phyloP scores from a whole-genome alignment of 257 asterid genomes.

The Gentiana straminea region DNA sequence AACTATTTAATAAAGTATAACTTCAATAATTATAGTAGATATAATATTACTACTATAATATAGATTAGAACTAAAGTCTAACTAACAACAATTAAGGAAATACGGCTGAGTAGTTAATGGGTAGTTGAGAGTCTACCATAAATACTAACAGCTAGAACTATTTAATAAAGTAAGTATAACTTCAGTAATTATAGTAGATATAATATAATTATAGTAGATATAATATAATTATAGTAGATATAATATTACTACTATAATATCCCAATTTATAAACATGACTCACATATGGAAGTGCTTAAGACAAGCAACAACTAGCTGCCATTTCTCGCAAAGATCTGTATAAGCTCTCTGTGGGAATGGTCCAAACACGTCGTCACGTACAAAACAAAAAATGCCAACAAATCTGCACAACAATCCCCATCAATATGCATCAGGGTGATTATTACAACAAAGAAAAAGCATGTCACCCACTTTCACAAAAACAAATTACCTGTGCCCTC shows the following conservation, averaged over 20 bases:
- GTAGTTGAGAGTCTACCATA: too few species aligned
- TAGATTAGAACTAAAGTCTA: neutral
- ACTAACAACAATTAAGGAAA: too few species aligned
- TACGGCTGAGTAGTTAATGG: too few species aligned
- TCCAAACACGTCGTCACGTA: slow-evolving; percentile 86
- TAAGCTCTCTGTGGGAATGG: slow-evolving; percentile 98
- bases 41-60: neutral
- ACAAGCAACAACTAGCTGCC: slow-evolving; percentile 87
- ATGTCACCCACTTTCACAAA: neutral
- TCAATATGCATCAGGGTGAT: too few species aligned
- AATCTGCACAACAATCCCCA: slow-evolving; percentile 42
- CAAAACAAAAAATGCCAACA: slow-evolving; percentile 89
- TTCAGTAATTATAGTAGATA: too few species aligned
- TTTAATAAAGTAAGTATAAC: too few species aligned
- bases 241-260: too few species aligned
- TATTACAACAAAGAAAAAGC: neutral
- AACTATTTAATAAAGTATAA: too few species aligned
- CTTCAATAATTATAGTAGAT: too few species aligned
- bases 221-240: too few species aligned
- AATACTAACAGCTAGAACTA: too few species aligned
- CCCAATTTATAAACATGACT: slow-evolving; percentile 14
- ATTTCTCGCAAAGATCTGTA: slow-evolving; percentile 83
- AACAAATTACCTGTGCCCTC: slow-evolving; percentile 72
- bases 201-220: too few species aligned
- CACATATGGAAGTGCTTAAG: slow-evolving; percentile 82